A percentile compares a stretch with the other conserved stretches of the same genome.
phyloP scores from a whole-genome alignment of 2,329 filamentous ascomycete species.

The Verticillium nonalfalfae region DNA sequence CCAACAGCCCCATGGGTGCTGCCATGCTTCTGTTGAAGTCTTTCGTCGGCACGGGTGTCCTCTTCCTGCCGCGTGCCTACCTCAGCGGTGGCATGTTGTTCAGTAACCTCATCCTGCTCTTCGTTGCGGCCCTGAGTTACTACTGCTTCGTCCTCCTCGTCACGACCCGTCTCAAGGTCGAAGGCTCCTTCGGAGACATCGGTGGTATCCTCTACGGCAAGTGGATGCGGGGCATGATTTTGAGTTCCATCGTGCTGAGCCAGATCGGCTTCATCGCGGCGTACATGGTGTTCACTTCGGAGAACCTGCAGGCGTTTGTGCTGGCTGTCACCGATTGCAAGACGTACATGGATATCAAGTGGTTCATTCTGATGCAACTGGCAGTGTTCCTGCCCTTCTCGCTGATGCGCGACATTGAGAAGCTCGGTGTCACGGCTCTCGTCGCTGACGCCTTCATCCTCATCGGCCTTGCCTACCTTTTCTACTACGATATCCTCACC shows the following conservation, averaged over 20 bases:
- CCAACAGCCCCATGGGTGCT: constrained; percentile 72
- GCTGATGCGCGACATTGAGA: constrained; percentile 91
- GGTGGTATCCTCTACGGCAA: constrained; percentile 86
- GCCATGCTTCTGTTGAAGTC: constrained; percentile 88
- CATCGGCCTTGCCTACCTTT: constrained; percentile 84
- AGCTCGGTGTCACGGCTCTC: constrained; percentile 90
- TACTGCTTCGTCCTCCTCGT: constrained; percentile 97
- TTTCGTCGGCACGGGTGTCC: constrained; percentile 92
- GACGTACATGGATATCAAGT: constrained; percentile 78
- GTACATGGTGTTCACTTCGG: constrained; percentile 94
- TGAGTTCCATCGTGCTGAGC: constrained; percentile 87
- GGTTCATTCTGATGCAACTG: constrained; percentile 91
- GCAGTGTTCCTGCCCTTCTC: constrained; percentile 92
- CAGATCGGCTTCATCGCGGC: constrained; percentile 93
- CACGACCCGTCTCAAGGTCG: constrained; percentile 74
- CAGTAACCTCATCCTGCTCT: constrained; percentile 83
- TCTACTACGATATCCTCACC: constrained; percentile 90
- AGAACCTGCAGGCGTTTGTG: constrained; percentile 93
- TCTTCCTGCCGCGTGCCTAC: constrained; percentile 89
- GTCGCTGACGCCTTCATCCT: constrained; percentile 93
- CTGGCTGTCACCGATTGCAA: constrained; percentile 84
- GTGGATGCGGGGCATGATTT: constrained; percentile 82
- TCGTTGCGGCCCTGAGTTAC: constrained; percentile 81
- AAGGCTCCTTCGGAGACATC: constrained; percentile 97
- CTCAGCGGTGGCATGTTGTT: constrained; percentile 97